Evolutionary conservation across 805 yeast genomes (phyloP).

Genomic region (Isabelozyma gotoi): DNA sequence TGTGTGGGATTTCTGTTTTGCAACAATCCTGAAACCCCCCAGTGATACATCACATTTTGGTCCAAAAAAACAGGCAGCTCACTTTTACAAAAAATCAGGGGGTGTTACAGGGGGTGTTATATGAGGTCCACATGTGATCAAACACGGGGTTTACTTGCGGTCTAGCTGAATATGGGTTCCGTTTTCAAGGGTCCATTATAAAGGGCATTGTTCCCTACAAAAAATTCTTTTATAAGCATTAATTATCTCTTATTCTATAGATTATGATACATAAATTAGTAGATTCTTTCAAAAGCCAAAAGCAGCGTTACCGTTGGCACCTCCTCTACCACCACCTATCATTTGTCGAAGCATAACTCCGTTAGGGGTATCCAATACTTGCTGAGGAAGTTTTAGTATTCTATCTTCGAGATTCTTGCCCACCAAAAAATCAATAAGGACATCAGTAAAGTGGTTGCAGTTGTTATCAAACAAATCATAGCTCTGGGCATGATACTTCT

Average conservation of each 20-base stretch:
- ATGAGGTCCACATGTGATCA: too few relatives aligned
- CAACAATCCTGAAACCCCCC: slow-evolving; percentile 2
- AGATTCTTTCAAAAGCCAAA: slow-evolving; percentile 1
- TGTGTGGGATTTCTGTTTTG: background rate
- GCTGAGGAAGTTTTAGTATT: slow-evolving; percentile 52
- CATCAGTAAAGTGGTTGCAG: slow-evolving; percentile 68
- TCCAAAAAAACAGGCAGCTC: background rate
- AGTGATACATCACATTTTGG: background rate
- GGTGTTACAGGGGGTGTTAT: too few relatives aligned
- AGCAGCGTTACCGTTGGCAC: background rate
- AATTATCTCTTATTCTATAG: too few relatives aligned
- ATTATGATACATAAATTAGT: background rate
- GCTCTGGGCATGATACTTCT: slow-evolving; percentile 43
- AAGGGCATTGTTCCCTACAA: too few relatives aligned
- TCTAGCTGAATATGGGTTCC: too few relatives aligned
- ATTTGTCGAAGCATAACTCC: slow-evolving; percentile 34
- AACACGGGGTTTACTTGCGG: too few relatives aligned
- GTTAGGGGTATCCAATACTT: slow-evolving; percentile 41
- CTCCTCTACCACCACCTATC: slow-evolving; percentile 18
- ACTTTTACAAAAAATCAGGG: too few relatives aligned
- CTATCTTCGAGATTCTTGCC: slow-evolving; percentile 55
- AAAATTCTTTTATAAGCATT: too few relatives aligned
- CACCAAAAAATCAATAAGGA: slow-evolving; percentile 54
- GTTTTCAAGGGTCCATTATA: too few relatives aligned
- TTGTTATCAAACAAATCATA: slow-evolving; percentile 64